Evolutionary conservation across 768 basidiomycete genomes (phyloP), one percentile per base, ranked within the genome.

Genomic region (Rhizopogon salebrosus): DNA sequence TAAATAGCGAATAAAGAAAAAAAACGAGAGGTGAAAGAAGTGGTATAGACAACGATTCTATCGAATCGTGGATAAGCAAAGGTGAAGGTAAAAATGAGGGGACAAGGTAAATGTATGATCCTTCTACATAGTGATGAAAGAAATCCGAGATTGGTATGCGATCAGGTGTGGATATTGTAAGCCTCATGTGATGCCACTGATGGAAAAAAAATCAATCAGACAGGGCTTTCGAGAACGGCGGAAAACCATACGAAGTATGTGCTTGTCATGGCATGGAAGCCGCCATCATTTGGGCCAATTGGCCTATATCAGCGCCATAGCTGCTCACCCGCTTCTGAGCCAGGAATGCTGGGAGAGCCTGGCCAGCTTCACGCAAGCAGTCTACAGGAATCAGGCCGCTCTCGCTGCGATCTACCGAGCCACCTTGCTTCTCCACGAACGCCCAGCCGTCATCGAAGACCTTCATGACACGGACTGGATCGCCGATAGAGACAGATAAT

Each of bases 361-460:
- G 74, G 16, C 73, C 71, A 22, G 67, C 61, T 38, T 73, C 70
- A 26, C 83, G 72, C 63, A 88, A 72, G 63, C 85, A 88, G 58
- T 86, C 83, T n/a, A 87, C 69, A 5, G 87, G 87, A 41, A 89
- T 84, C 49, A 88, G 62, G 0, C 86, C 87, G 36, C 65, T 65
- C 3, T 60, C 62, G 26, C 38, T 54, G 54, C 29, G 26, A 10
- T 24, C 48, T 14, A 20, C 20, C 2, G 43, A 36, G 6, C 41
- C 14, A 2, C 54, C 55, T 9, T 76, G 49, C 54, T 73, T 79
- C 69, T 85, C 78, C 35, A 85, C 79, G 55, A 79, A 65, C 6
- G 79, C 80, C 87, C 87, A 89, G 1, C 86, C 87, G 58, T 89
- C 87, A 53, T 85, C 81, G 61, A 82, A 89, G 22, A 78, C 59